These are phyloP conservation scores for Rhodotorula glutinis DNA, from an alignment of 1,284 basidiomycete genomes.

Conservation along the genomic window DNA sequence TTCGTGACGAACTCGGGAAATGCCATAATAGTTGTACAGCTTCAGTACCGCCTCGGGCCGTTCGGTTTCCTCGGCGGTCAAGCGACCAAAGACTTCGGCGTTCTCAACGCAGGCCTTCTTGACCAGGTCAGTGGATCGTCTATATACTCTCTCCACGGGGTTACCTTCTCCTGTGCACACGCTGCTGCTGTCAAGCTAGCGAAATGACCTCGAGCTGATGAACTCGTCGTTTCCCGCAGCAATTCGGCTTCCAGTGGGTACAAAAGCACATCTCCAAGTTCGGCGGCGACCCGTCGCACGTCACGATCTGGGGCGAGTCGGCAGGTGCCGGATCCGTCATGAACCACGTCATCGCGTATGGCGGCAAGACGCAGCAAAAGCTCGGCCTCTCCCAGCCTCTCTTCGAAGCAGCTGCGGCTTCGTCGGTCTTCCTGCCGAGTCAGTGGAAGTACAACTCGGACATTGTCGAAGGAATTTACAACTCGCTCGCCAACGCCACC, in stretches of 20 bases:
- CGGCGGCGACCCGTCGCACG: conserved; percentile 1
- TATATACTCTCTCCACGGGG: background rate
- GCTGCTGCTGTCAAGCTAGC: too few species aligned
- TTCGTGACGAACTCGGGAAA: background rate
- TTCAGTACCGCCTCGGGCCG: background rate
- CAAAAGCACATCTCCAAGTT: conserved; percentile 3
- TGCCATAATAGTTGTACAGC: background rate
- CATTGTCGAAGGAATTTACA: background rate
- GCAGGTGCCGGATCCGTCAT: background rate
- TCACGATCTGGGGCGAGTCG: conserved; percentile 1
- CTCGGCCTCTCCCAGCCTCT: background rate
- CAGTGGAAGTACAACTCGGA: background rate
- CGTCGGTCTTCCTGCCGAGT: background rate
- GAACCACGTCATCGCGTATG: conserved; percentile 4
- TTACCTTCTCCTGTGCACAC: background rate
- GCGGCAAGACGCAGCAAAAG: background rate
- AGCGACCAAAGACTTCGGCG: background rate
- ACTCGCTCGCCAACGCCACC: background rate
- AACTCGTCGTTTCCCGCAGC: background rate
- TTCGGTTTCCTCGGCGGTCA: conserved; percentile 4
- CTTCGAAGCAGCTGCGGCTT: background rate
- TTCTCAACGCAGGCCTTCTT: background rate
- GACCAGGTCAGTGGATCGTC: background rate
- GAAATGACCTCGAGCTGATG: too few species aligned
- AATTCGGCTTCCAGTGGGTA: background rate